Base-by-base conservation (phyloP, 2,329 filamentous ascomycete genomes). In the Aspergillus neoniger region DNA sequence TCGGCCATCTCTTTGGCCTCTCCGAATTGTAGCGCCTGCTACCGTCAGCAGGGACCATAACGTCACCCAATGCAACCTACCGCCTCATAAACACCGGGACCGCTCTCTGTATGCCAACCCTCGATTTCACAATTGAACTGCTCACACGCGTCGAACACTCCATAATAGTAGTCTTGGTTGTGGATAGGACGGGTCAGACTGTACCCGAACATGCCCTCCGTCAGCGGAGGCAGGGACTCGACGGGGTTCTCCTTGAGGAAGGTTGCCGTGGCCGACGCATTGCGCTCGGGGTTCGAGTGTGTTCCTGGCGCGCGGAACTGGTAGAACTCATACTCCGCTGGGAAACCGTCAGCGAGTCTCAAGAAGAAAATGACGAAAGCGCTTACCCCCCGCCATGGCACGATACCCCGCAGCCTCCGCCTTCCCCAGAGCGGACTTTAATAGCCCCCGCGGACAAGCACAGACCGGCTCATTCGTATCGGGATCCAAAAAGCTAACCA, bases 151-250 rank as follows among this genome's bases (percentile, higher is more conserved):
- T 96, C 86, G 76, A 91, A 96, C 53, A 96, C 85, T 49, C 89
- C 87, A 74, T 96, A 96, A 79, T 91, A 97, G 79, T 94, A 96
- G 44, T 95, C 91, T 77, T 96, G 88, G 76, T 96, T 96, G 72
- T 96, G 91, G 1, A 93, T 86, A 0, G 93, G 91, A 21, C 92
- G 84, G 9, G 91, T 96, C 66, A 96, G 81, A 65, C 91, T 95
- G 81, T 97, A 97, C 61, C 92, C 93, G 70, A 96, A 96, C 93
- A 96, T 96, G 71, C 93, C 93, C 72, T 96, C 91, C 8, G 93
- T 96, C 54, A 97, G 80, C 23, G 90, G 82, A 0, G 91, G 91
- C 8, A 96, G 84, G n/a, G 86, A 77, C 52, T 88, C 81, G 14
- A 90, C 86, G 0, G 91, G 85, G 74, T 96, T 92, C 6, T 88